These are phyloP conservation scores for Xerocomus brunneocitrinus DNA, from an alignment of 768 basidiomycete species.

Conservation along the genomic window DNA sequence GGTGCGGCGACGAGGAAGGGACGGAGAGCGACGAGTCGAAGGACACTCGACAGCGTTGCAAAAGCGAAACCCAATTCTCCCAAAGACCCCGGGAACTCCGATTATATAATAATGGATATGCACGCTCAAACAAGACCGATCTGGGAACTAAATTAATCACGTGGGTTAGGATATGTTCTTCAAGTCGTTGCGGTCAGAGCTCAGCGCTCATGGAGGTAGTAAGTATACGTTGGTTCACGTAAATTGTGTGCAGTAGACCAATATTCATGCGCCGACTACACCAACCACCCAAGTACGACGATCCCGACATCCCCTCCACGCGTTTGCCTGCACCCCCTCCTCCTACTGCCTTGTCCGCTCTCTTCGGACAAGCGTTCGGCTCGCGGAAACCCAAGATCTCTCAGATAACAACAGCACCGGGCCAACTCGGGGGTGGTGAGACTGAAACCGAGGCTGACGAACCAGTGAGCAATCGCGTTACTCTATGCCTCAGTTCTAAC, in stretches of 20 bases:
- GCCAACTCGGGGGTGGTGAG: constrained; percentile 60
- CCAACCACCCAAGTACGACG: neutral
- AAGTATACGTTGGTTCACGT: neutral
- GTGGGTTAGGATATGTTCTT: neutral
- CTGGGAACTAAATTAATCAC: neutral
- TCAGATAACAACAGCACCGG: constrained; percentile 61
- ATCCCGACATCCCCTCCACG: neutral
- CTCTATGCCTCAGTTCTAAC: constrained; percentile 4
- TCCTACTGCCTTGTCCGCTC: constrained; percentile 14
- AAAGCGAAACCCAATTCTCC: constrained; percentile 32
- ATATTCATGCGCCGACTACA: neutral
- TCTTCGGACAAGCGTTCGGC: constrained; percentile 25
- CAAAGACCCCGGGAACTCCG: constrained; percentile 28
- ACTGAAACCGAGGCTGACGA: constrained; percentile 79
- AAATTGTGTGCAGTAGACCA: neutral
- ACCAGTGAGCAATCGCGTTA: constrained; percentile 44
- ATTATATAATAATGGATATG: constrained; percentile 19
- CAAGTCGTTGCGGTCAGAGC: neutral
- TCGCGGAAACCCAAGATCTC: constrained; percentile 36
- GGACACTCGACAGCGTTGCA: constrained; percentile 31
- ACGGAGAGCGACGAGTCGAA: constrained; percentile 31
- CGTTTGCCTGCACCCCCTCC: neutral
- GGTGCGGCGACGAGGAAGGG: constrained; percentile 26
- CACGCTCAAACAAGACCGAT: neutral
- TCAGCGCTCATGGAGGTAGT: neutral